Evolutionary conservation across 1,139 yeast species (phyloP), one percentile per base, ranked within the genome.

Genomic region (Debaryomyces sp.): DNA sequence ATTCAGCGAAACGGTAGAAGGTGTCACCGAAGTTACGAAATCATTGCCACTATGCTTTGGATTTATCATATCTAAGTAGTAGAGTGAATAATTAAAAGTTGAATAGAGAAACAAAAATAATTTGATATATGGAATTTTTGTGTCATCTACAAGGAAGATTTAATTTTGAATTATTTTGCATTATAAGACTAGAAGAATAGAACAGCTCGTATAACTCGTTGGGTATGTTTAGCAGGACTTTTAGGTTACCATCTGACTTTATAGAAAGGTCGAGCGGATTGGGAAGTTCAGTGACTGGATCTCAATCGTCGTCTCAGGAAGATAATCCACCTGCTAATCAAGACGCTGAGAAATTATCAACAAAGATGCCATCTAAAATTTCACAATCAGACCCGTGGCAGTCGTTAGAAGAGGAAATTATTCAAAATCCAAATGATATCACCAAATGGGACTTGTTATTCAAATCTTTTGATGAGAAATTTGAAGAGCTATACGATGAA

Each of bases 381-480:
- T 36, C 46, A 32, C 37, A 41, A 29, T 32, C 18, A 23, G 53
- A 38, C n/a, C 46, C 50, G 18, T 45, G 50, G 50, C 12, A 38
- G 7, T 6, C 15, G 24, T 15, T 41, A 27, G 43, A 38, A 37
- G 26, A 51, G 34, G 46, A 48, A 30, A 43, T 55, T 22, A 17
- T 43, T 21, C 41, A 57, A 21, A 55, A 58, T 15, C 71, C 70
- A 1, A 62, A 66, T 52, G 59, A 67, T 50, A 51, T 73, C 6
- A 43, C 45, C 2, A 58, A 53, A 24, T 75, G 80, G 80, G 68
- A 70, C 38, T 50, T 47, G 10, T 51, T 72, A 2, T 61, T 75
- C 38, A 43, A 50, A 10, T 52, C 56, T 17, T 55, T 66, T 9
- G 68, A 72, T 22, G 60, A 52, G 13, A 48, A 55, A 30, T 51